Percentiles rank a stretch among this genome's conserved stretches.
Conservation (phyloP, 2,329 filamentous ascomycete species). For the Pseudodiploospora longispora region DNA sequence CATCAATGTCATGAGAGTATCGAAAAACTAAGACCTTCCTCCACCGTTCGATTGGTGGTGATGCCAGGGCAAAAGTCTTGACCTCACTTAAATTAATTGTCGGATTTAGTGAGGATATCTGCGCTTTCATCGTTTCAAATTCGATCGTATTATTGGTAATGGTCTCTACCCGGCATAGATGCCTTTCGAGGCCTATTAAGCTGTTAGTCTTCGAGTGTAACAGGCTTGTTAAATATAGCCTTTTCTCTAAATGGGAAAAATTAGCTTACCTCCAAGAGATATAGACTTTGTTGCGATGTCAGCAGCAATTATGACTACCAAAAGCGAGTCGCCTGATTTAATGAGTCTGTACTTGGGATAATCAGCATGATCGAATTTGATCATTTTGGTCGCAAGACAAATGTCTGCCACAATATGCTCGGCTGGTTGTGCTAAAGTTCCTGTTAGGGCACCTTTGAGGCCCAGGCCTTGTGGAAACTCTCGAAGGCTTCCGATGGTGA, state of each 20-base stretch:
- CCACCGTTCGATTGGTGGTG: constrained; percentile 7
- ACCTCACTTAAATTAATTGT: background rate
- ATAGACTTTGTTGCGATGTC: background rate
- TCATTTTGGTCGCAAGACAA: constrained; percentile 1
- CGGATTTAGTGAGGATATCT: background rate
- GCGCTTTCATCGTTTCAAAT: constrained; percentile 2
- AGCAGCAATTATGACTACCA: background rate
- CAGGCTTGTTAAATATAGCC: background rate
- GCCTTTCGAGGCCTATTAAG: constrained; percentile 2
- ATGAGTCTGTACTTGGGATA: background rate
- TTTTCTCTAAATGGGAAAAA: background rate
- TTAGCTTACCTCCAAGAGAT: constrained; percentile 2
- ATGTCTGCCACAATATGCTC: background rate
- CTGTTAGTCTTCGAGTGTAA: too few species aligned
- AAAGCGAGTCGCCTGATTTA: background rate
- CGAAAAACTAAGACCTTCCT: constrained; percentile 15
- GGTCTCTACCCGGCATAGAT: constrained; percentile 2
- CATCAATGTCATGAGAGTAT: constrained; percentile 17
- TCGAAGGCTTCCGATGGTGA: constrained; percentile 31
- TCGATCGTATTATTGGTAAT: background rate
- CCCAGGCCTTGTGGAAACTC: constrained; percentile 36
- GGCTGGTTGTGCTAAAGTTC: background rate
- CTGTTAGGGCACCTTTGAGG: constrained; percentile 22
- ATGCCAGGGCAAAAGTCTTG: background rate
- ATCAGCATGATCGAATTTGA: background rate